Base-by-base conservation (phyloP, 257 asterid genomes). In the Plantago elongata region DNA sequence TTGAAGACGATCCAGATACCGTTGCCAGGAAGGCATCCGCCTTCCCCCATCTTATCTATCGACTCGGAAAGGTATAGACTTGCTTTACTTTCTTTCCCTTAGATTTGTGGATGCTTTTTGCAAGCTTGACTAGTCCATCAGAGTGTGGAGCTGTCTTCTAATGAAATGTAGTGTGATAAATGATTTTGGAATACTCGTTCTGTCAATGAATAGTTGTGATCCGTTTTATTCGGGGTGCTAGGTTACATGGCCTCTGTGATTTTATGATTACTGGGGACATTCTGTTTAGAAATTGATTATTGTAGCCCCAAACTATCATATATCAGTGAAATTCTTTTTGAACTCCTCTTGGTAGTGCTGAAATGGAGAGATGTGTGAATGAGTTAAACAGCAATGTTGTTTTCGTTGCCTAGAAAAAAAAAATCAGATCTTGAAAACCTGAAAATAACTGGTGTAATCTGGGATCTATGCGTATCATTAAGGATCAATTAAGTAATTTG, bases 21-120 rank as follows among this genome's bases (percentile, higher is more conserved):
- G 0, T 69, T 77, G 69, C 98, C 95, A 0, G 96, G 98, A 67
- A 77, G 95, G 77, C 95, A 88, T 74, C 94, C 88, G 8, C 96
- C 94, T 42, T 88, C 96, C 8, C 83, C 94, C n/a, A 30, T 50
- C 74, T 44, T 77, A 68, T 50, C 86, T 55, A 84, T 77, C 65
- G 87, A 79, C 57, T 55, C 79, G 47, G 72, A 74, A 14, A 69
- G 90, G 93, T 84, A 84, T 62, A 16, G 2, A 0, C 13, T 9
- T 17, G 9, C n/a, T 14, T 11, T 6, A 5, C 6, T 57, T 46
- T 62, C 3, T 13, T 43, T 45, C 42, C 6, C 15, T 46, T 9
- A n/a, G 62, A 62, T 55, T 47, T 22, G 62, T 37, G 5, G 40
- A 34, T 34, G 40, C 8, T 34, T 34, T 34, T 7, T 43, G 54